phyloP scores from a whole-genome alignment of 306 rosid species.

The Cucurbita ficifolia region DNA sequence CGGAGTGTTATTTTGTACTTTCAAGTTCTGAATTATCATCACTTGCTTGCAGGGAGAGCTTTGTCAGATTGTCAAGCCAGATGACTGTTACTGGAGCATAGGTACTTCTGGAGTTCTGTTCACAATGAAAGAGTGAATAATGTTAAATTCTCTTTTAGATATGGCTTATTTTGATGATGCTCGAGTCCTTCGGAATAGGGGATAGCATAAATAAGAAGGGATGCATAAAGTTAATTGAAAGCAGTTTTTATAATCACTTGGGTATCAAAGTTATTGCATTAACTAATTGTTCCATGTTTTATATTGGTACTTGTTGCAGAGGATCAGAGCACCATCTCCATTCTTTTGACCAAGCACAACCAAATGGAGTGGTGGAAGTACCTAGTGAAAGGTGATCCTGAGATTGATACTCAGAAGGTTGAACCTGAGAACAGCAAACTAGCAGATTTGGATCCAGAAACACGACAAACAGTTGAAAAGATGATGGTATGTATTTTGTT shows the following conservation, averaged over 20 bases:
- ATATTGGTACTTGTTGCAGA: conserved; percentile 32
- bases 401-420: conserved; percentile 75
- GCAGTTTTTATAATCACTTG: background rate
- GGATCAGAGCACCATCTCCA: conserved; percentile 62
- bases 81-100: conserved; percentile 89
- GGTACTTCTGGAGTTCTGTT: conserved; percentile 22
- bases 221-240: background rate
- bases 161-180: background rate
- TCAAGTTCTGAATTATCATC: conserved; percentile 1
- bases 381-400: conserved; percentile 83
- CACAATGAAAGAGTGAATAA: background rate
- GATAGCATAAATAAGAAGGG: background rate
- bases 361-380: conserved; percentile 98
- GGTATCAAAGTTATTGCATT: background rate
- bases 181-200: background rate
- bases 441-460: conserved; percentile 78
- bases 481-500: conserved; percentile 57
- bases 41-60: conserved; percentile 49
- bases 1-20: background rate
- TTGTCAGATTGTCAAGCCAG: conserved; percentile 45
- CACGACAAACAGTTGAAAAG: conserved; percentile 76
- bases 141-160: background rate
- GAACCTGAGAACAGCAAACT: conserved; percentile 90
- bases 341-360: conserved; percentile 86
- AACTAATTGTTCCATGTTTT: background rate